phyloP scores from a whole-genome alignment of 116 monocot genomes.

The Dioscorea cayenensis region DNA sequence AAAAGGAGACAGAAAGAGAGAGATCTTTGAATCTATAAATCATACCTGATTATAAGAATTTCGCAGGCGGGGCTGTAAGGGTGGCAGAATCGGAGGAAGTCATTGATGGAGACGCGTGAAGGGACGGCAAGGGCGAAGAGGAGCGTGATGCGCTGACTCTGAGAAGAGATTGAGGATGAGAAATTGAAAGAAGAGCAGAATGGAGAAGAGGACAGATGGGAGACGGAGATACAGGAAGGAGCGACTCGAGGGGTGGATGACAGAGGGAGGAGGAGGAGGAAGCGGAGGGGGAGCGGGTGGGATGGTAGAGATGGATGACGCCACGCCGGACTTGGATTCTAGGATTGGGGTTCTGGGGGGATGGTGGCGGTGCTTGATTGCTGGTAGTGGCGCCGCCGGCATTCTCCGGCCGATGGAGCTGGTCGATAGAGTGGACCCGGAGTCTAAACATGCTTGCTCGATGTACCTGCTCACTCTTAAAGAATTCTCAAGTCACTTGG shows the following conservation, averaged over 20 bases:
- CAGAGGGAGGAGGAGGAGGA: slow-evolving; percentile 28
- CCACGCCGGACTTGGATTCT: slow-evolving; percentile 44
- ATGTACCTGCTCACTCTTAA: too few relatives aligned
- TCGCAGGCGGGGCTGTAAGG: slow-evolving; percentile 27
- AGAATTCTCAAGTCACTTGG: too few relatives aligned
- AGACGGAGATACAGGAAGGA: slow-evolving; percentile 15
- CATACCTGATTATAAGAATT: slow-evolving; percentile 62
- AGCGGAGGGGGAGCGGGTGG: not conserved
- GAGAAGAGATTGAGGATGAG: not conserved
- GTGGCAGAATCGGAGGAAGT: slow-evolving; percentile 68
- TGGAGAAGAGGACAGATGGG: not conserved
- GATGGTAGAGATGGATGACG: slow-evolving; percentile 75
- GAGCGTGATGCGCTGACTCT: slow-evolving; percentile 46
- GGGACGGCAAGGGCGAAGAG: slow-evolving; percentile 77
- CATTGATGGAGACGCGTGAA: slow-evolving; percentile 49
- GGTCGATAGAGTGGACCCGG: slow-evolving; percentile 63
- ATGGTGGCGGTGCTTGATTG: slow-evolving; percentile 10
- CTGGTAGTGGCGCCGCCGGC: slow-evolving; percentile 4
- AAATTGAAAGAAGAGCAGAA: not conserved
- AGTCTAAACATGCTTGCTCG: slow-evolving; percentile 59
- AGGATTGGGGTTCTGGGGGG: slow-evolving; percentile 9
- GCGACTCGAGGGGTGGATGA: slow-evolving; percentile 15
- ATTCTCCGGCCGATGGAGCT: not conserved
- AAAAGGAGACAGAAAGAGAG: too few relatives aligned
- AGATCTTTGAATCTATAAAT: not conserved